Evolutionary conservation across 306 rosid species (phyloP).

Genomic region (Ormosia emarginata): DNA sequence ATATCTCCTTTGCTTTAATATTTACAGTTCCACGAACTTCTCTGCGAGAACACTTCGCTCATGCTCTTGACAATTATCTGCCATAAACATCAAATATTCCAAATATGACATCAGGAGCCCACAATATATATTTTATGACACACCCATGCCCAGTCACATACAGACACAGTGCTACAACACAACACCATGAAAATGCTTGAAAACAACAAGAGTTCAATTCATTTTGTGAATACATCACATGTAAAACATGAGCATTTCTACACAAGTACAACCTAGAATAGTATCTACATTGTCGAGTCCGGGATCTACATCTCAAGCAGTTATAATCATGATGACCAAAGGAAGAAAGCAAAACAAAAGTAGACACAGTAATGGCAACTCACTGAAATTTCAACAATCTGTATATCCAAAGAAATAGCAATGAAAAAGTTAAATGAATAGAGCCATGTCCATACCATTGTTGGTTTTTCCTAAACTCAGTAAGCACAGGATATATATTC

Average conservation of each 20-base stretch:
- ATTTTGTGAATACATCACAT: not conserved
- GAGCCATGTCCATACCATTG: conserved; percentile 57
- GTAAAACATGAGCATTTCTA: not conserved
- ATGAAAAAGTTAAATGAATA: not conserved
- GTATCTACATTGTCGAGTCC: not conserved
- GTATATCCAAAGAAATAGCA: not conserved
- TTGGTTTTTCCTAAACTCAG: conserved; percentile 89
- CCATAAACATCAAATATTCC: conserved; percentile 12
- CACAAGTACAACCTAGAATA: not conserved
- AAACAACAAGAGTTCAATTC: not conserved
- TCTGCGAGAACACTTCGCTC: not conserved
- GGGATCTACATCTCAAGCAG: not conserved
- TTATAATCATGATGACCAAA: not conserved
- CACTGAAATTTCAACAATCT: not conserved
- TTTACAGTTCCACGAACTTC: conserved; percentile 37
- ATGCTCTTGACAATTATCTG: conserved; percentile 38
- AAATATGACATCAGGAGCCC: not conserved
- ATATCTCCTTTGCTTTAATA: conserved; percentile 29
- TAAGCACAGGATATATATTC: conserved; percentile 90
- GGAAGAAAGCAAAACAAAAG: not conserved
- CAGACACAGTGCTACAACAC: not conserved
- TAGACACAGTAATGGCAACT: not conserved
- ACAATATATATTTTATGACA: not conserved
- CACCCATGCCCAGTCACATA: not conserved
- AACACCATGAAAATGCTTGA: not conserved